phyloP scores from a whole-genome alignment of 805 yeast genomes.

The Cyberlindnera meyerae region DNA sequence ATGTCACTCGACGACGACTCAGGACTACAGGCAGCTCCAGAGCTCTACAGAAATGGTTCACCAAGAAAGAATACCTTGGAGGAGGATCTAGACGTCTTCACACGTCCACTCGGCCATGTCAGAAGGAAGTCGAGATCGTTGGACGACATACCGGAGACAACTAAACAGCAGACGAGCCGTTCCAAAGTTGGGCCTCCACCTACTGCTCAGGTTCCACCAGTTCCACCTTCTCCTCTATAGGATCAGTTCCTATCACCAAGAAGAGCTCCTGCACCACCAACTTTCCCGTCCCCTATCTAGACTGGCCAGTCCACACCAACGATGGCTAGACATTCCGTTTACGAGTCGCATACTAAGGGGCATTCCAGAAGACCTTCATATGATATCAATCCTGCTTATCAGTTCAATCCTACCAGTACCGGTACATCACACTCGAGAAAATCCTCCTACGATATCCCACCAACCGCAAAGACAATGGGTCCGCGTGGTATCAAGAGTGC shows the following conservation, averaged over 20 bases:
- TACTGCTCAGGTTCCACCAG: conserved; percentile 15
- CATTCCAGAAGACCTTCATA: conserved; percentile 29
- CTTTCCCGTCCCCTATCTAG: conserved; percentile 39
- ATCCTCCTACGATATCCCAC: conserved; percentile 22
- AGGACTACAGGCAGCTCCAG: conserved; percentile 16
- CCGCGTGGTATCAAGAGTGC: conserved; percentile 19
- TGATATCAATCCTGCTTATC: conserved; percentile 19
- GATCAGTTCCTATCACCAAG: conserved; percentile 58
- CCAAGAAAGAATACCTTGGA: conserved; percentile 6
- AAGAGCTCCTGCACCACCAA: conserved; percentile 68
- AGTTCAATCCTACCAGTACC: conserved; percentile 1
- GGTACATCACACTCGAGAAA: conserved; percentile 21
- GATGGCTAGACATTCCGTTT: conserved; percentile 24
- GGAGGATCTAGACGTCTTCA: conserved; percentile 16
- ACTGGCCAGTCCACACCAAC: conserved; percentile 22
- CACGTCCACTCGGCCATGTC: conserved; percentile 33
- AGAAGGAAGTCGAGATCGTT: conserved; percentile 48
- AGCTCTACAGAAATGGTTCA: conserved; percentile 9
- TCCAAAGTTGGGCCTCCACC: conserved; percentile 15
- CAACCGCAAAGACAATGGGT: conserved; percentile 17
- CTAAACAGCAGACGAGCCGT: conserved; percentile 6
- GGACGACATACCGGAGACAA: conserved; percentile 35
- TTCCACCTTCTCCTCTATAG: conserved; percentile 13
- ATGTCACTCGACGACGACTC: conserved; percentile 11
- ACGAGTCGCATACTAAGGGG: conserved; percentile 14